Evolutionary conservation across 306 rosid genomes (phyloP), one percentile per base, ranked within the genome.

Genomic region (Quercus ilex): DNA sequence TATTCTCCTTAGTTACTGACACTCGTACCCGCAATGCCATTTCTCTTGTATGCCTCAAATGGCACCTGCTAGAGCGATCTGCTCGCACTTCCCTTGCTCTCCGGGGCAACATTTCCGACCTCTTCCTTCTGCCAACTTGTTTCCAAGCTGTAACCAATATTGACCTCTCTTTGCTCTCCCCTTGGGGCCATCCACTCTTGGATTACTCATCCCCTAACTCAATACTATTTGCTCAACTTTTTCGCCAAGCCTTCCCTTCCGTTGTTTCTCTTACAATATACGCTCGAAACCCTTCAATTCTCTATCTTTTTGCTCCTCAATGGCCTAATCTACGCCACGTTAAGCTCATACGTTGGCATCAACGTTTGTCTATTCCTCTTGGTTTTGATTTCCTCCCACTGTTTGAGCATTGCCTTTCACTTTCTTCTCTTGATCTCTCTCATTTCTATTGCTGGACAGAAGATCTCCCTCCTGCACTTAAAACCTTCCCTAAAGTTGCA

Each of bases 351-450:
- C 67, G 77, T 26, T 74, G 77, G 68, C 77, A 56, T 74, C 77
- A 30, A 18, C 77, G 67, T 3, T 11, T 38, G 51, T 10, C 64
- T 2, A 10, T 26, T 56, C 12, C 65, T 33, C 67, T 33, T 55
- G 77, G 53, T 14, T 31, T 26, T 11, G 77, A 74, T 31, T 74
- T 74, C 43, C n/a, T 74, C 52, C 53, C 55, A 28, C 30, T 74
- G 52, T 25, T 55, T 31, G 49, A 74, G 77, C 67, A 74, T 30
- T 55, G 77, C 28, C 30, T 0, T 55, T 74, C 49, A 8, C 65
- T 74, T n/a, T 74, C 77, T 20, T 74, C 77, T 18, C 77, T 74
- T 30, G 77, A 55, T 59, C 77, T 74, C 51, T 74, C 68, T 17
- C 65, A 56, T 11, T 74, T 74, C 77, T 74, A 55, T 56, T 55